Percentiles rank a stretch among this genome's conserved stretches.
Conservation (phyloP, 441 rosid species). For the Flueggea neowawraea region DNA sequence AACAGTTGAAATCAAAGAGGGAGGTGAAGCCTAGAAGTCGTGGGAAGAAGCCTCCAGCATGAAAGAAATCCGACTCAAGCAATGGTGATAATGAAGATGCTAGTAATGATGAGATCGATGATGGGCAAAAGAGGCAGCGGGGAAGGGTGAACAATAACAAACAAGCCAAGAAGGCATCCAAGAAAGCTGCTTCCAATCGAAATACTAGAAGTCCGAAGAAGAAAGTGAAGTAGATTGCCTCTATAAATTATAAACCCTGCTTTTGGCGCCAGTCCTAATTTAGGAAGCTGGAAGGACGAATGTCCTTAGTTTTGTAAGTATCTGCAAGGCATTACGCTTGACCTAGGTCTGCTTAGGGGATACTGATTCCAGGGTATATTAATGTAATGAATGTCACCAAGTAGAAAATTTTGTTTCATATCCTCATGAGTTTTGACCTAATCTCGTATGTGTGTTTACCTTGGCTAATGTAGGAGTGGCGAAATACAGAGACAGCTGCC, state of each 20-base stretch:
- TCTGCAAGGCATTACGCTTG: background rate
- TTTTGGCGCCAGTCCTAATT: too few species aligned
- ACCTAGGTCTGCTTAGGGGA: too few species aligned
- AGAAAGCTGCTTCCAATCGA: slow-evolving; percentile 25
- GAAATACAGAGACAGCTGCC: too few species aligned
- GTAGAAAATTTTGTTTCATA: too few species aligned
- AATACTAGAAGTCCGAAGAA: slow-evolving; percentile 38
- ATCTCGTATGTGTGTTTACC: too few species aligned
- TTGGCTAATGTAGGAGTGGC: too few species aligned
- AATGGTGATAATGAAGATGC: slow-evolving; percentile 6
- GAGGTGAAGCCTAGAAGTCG: slow-evolving; percentile 37
- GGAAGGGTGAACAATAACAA: slow-evolving; percentile 15
- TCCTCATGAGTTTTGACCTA: too few species aligned
- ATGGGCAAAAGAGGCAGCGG: slow-evolving; percentile 26
- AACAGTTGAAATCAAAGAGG: slow-evolving; percentile 35
- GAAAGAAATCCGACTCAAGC: slow-evolving; percentile 31
- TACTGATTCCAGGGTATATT: too few species aligned
- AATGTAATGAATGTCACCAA: too few species aligned
- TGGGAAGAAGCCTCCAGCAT: slow-evolving; percentile 30
- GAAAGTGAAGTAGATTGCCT: slow-evolving; percentile 32
- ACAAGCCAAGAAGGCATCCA: slow-evolving; percentile 28
- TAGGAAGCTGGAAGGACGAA: too few species aligned
- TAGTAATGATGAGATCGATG: slow-evolving; percentile 21
- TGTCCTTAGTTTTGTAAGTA: slow-evolving; percentile 6
- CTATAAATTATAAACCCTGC: too few species aligned